phyloP scores from a whole-genome alignment of 805 yeast species.

The Novakomyces olei region DNA sequence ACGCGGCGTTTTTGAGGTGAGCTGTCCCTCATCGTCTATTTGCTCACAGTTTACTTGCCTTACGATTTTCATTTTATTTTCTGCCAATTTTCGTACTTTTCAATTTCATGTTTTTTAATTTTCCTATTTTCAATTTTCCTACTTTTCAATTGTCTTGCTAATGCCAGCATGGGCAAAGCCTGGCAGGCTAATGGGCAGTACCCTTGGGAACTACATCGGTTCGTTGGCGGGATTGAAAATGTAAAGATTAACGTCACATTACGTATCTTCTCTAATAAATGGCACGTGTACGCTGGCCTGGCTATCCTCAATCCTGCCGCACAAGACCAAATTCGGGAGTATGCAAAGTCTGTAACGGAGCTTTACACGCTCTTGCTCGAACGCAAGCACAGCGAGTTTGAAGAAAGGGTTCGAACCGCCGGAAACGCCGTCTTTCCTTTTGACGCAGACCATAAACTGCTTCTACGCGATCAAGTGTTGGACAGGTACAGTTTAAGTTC shows the following conservation, averaged over 20 bases:
- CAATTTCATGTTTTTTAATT: too few relatives aligned
- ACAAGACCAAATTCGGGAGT: conserved; percentile 73
- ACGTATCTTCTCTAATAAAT: conserved; percentile 76
- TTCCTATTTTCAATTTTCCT: too few relatives aligned
- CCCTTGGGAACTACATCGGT: conserved; percentile 70
- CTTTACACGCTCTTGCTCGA: conserved; percentile 66
- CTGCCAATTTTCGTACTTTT: too few relatives aligned
- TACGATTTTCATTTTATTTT: too few relatives aligned
- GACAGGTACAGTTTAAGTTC: conserved; percentile 61
- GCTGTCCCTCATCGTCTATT: too few relatives aligned
- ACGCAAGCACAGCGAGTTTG: conserved; percentile 35
- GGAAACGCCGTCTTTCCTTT: conserved; percentile 56
- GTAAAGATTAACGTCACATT: conserved; percentile 86
- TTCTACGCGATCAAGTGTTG: conserved; percentile 56
- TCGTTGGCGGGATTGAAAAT: conserved; percentile 88
- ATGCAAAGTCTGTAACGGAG: conserved; percentile 64
- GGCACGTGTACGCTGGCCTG: conserved; percentile 96
- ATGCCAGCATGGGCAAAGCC: conserved; percentile 95
- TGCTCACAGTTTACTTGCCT: too few relatives aligned
- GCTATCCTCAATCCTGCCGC: conserved; percentile 93
- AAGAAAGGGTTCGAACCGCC: conserved; percentile 38
- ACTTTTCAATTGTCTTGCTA: too few relatives aligned
- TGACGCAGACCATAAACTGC: conserved; percentile 25
- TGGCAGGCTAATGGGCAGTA: conserved; percentile 68
- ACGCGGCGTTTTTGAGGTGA: conserved; percentile 86